These are phyloP conservation scores for Exophiala sp. DNA, from an alignment of 2,329 filamentous ascomycete genomes.

Conservation along the genomic window DNA sequence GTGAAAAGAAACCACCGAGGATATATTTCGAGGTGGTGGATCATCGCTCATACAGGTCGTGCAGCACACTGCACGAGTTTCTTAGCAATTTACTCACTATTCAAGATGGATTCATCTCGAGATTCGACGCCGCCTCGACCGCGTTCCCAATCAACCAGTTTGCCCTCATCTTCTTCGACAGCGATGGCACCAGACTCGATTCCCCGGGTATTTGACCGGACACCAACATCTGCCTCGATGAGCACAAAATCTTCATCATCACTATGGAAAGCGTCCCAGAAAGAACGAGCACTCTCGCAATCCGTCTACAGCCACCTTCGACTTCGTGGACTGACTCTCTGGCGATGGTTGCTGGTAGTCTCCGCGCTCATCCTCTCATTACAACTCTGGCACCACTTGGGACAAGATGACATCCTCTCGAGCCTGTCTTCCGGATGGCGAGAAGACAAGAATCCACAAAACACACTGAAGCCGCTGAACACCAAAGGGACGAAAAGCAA, in stretches of 20 bases:
- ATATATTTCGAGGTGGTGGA: too few relatives aligned
- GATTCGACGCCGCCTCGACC: slow-evolving; percentile 1
- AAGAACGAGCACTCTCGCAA: background rate
- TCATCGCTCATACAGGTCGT: background rate
- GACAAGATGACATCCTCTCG: background rate
- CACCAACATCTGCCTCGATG: background rate
- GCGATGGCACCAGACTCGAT: background rate
- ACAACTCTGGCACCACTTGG: slow-evolving; percentile 1
- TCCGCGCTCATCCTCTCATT: background rate
- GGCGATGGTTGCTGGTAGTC: slow-evolving; percentile 12
- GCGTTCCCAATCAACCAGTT: background rate
- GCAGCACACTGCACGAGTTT: background rate
- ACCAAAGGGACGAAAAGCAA: background rate
- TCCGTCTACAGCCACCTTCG: background rate
- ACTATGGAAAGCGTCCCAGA: background rate
- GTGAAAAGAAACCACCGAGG: too few relatives aligned
- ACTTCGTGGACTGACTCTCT: background rate
- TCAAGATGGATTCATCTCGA: slow-evolving; percentile 1
- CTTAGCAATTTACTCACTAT: background rate
- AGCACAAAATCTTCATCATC: background rate
- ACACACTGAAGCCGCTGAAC: background rate
- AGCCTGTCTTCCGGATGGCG: slow-evolving; percentile 1
- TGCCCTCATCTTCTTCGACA: background rate
- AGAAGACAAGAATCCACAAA: background rate
- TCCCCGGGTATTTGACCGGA: too few relatives aligned